Base-by-base conservation (phyloP, 768 basidiomycete genomes). In the Dioszegia hungarica region DNA sequence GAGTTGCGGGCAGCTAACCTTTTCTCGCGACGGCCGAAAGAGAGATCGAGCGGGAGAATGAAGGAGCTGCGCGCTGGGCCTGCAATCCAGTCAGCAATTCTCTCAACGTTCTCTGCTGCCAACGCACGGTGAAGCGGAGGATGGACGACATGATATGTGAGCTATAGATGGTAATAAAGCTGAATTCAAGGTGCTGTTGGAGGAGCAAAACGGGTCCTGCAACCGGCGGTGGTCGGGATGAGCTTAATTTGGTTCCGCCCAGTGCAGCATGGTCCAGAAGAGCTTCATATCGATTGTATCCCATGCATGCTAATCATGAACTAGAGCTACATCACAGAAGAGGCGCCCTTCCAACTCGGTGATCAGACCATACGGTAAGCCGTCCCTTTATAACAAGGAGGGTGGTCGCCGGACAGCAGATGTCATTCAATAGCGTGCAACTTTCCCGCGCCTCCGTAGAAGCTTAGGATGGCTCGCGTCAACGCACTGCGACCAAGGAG, bases 11-110 rank as follows among this genome's bases (percentile, higher is more conserved):
- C n/a, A 24, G 46, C 76, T 46, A 14, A 78, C 77, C 77, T 72
- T 78, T 78, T 66, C 74, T 73, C 47, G 60, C 62, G 53, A 68
- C 67, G 22, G 67, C 66, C 28, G 67, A 68, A 39, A 74, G 63
- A 40, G 77, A 72, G 70, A 78, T 74, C 51, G 74, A 65, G 64
- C 78, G 67, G 44, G 61, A 53, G 49, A 72, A 65, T 34, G 68
- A 41, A 45, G 67, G 60, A 29, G 66, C 63, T 39, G 60, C 62
- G 44, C 70, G 61, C 41, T 60, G 70, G 54, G 64, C 64, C 70
- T 71, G 52, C 33, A 19, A 29, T 11, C 34, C 19, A 20, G 51
- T 51, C 15, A 53, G 50, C 33, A 37, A 17, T 36, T 20, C 11
- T 28, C 29, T 24, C 28, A 6, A 33, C 9, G n/a, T 28, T 27